Conservation (phyloP, 1,284 basidiomycete genomes). For the Boletellus deceptivus region DNA sequence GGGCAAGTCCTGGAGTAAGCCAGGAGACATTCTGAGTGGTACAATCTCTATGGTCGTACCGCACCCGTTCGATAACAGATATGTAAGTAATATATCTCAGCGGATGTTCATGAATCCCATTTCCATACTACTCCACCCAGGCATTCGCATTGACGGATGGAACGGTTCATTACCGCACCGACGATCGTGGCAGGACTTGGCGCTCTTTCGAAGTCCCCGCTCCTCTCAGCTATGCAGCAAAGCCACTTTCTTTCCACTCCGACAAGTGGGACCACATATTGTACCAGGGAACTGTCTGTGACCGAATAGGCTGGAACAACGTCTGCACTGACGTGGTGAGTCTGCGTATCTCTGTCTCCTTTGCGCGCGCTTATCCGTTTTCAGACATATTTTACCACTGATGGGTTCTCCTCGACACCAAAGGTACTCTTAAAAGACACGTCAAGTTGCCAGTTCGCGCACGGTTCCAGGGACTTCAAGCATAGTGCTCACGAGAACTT, state of each 20-base stretch:
- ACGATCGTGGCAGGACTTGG: conserved; percentile 86
- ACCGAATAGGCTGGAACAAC: conserved; percentile 54
- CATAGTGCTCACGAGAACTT: conserved; percentile 70
- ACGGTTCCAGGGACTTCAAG: conserved; percentile 76
- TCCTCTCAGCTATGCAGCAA: conserved; percentile 54
- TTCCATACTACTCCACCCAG: conserved; percentile 37
- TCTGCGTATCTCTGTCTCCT: conserved; percentile 12
- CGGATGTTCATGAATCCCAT: not conserved
- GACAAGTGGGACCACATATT: conserved; percentile 76
- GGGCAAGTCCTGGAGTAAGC: conserved; percentile 76
- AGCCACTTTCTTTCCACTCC: conserved; percentile 84
- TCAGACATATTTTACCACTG: conserved; percentile 80
- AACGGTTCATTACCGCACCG: conserved; percentile 79
- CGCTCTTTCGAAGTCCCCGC: conserved; percentile 70
- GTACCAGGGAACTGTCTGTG: conserved; percentile 80
- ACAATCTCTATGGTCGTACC: conserved; percentile 74
- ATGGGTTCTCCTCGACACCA: conserved; percentile 68
- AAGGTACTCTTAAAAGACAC: conserved; percentile 66
- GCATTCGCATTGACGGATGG: conserved; percentile 79
- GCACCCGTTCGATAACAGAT: conserved; percentile 82
- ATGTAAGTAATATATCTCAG: conserved; percentile 45
- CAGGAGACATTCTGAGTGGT: conserved; percentile 62
- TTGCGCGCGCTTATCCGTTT: conserved; percentile 4
- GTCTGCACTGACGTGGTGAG: conserved; percentile 76
- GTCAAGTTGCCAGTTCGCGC: conserved; percentile 81